Evolutionary conservation across 805 yeast species (phyloP).

Genomic region (Diddensiella caesifluorescens): DNA sequence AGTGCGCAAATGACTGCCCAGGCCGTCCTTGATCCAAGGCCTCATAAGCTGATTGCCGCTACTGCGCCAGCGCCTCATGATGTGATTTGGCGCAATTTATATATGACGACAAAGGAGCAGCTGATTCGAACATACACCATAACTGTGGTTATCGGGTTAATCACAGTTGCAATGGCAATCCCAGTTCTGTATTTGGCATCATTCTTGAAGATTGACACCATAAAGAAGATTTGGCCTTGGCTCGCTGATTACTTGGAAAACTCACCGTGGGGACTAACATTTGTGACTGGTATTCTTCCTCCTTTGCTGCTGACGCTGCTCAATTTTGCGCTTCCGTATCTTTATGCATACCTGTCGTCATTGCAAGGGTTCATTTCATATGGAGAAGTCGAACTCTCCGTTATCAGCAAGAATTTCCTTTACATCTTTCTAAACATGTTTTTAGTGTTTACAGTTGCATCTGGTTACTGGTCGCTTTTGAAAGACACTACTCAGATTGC

Average conservation of each 20-base stretch:
- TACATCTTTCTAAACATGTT: constrained; percentile 92
- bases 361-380: constrained; percentile 86
- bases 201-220: constrained; percentile 70
- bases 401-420: constrained; percentile 89
- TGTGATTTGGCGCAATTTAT: constrained; percentile 86
- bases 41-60: constrained; percentile 71
- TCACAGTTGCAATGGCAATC: constrained; percentile 67
- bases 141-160: constrained; percentile 58
- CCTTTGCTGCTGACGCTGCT: constrained; percentile 84
- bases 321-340: constrained; percentile 76
- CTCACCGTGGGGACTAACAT: constrained; percentile 65
- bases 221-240: constrained; percentile 75
- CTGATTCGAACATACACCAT: constrained; percentile 57
- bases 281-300: constrained; percentile 86
- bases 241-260: constrained; percentile 62
- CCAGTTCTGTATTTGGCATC: constrained; percentile 87
- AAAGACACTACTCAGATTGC: constrained; percentile 91
- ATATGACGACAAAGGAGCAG: constrained; percentile 70
- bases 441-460: constrained; percentile 84
- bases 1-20: constrained; percentile 97
- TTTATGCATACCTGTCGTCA: constrained; percentile 76
- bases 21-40: constrained; percentile 86
- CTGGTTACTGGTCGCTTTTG: constrained; percentile 69
- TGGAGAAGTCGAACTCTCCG: constrained; percentile 86
- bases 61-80: constrained; percentile 97